Evolutionary conservation across 2,329 filamentous ascomycete genomes (phyloP), one percentile per base, ranked within the genome.

Genomic region (Diaporthe batatas): DNA sequence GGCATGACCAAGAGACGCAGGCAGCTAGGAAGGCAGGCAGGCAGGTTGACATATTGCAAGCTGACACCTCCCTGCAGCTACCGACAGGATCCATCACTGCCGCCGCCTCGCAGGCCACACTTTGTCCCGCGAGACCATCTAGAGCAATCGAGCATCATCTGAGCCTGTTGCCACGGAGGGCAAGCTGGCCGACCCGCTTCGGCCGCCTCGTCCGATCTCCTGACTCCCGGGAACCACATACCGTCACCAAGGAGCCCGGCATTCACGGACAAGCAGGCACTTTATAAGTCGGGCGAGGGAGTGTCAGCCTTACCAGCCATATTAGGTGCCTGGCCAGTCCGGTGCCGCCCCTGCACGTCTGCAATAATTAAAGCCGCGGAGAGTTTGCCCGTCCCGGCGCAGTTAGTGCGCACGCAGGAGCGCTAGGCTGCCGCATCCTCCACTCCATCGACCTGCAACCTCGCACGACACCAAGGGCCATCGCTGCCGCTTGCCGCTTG

Each of bases 371-470:
- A 59, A 51, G 68, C 49, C 53, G 47, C 55, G 58, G 47, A 44
- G 55, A 62, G 68, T 34, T 53, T 62, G 68, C 68, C 68, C 55
- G 68, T 44, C 42, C 68, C 67, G 67, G 67, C 44, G 55, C 55
- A 62, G 14, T 29, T 21, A 53, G 54, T 70, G 53, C 25, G 62
- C 62, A 21, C 44, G 29, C 62, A 53, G 44, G 32, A 67, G 47
- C 58, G 39, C 16, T 47, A 67, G 62, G 62, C 62, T 67, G 59
- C 59, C n/a, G 62, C 44, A 51, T 67, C 44, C 44, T 65, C 18
- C 44, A 25, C 62, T 51, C 44, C 62, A 36, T 36, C 21, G 44
- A 67, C 44, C 44, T 47, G 11, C 16, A 16, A 12, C 25, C 23
- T 58, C 34, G 55, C 34, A 36, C 54, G 21, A 49, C 25, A 32